Evolutionary conservation across 116 monocot genomes (phyloP).

Genomic region (Trichopus zeylanicus): DNA sequence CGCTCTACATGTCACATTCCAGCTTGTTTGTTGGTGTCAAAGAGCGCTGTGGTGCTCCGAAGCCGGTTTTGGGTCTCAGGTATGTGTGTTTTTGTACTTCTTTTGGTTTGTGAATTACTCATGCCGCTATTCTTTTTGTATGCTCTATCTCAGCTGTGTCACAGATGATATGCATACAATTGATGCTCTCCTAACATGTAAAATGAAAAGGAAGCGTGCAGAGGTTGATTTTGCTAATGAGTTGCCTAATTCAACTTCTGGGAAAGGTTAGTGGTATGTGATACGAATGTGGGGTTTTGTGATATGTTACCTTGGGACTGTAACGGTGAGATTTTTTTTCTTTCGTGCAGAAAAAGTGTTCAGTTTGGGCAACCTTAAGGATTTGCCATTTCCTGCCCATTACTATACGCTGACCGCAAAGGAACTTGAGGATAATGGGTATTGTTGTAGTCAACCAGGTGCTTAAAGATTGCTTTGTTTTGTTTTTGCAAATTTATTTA

Average conservation of each 20-base stretch:
- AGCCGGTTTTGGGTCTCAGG: constrained; percentile 84
- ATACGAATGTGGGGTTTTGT: neutral
- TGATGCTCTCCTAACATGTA: constrained; percentile 80
- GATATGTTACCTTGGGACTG: neutral
- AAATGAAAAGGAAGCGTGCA: constrained; percentile 72
- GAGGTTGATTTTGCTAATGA: constrained; percentile 18
- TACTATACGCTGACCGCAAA: constrained; percentile 74
- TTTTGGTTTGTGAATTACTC: constrained; percentile 4
- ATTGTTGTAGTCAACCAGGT: constrained; percentile 64
- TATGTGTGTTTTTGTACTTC: constrained; percentile 23
- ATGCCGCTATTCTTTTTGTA: neutral
- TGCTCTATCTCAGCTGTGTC: constrained; percentile 54
- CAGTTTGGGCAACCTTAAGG: constrained; percentile 33
- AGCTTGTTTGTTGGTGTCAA: constrained; percentile 41
- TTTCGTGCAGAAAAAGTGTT: constrained; percentile 28
- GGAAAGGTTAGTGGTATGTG: constrained; percentile 26
- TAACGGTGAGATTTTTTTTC: constrained; percentile 16
- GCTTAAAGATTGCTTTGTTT: neutral
- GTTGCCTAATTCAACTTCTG: constrained; percentile 9
- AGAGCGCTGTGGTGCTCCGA: constrained; percentile 65
- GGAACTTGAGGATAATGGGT: constrained; percentile 85
- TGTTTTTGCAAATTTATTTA: neutral
- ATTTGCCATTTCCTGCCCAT: constrained; percentile 64
- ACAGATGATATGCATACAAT: constrained; percentile 86
- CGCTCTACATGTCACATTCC: constrained; percentile 68